Conservation (phyloP, 2,329 filamentous ascomycete species). For the Aspergillus ruber region DNA sequence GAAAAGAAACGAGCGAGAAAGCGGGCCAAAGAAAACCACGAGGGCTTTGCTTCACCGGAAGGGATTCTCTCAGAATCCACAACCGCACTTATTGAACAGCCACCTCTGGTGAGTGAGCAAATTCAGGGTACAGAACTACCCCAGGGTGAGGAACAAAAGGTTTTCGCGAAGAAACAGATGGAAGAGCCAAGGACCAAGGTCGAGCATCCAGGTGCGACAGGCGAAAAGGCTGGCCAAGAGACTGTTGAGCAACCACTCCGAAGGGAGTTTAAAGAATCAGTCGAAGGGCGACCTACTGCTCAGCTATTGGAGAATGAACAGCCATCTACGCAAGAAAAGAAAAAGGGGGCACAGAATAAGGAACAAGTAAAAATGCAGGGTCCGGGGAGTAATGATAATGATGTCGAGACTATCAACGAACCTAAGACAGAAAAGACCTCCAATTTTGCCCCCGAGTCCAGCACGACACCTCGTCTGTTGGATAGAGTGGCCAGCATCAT, state of each 20-base stretch:
- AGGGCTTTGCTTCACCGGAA: background rate
- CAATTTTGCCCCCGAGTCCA: background rate
- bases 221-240: background rate
- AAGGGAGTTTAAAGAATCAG: background rate
- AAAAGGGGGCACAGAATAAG: background rate
- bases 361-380: background rate
- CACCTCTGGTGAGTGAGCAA: slow-evolving; percentile 5
- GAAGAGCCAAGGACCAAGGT: slow-evolving; percentile 4
- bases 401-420: background rate
- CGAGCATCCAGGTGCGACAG: too few species aligned
- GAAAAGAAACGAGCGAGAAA: background rate
- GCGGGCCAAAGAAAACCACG: background rate
- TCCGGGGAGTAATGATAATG: background rate
- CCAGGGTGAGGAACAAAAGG: background rate
- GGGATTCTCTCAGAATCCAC: background rate
- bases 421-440: background rate
- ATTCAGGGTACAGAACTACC: slow-evolving; percentile 2
- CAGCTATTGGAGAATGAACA: background rate
- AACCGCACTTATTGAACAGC: background rate
- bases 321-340: too few species aligned
- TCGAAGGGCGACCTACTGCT: background rate
- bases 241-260: slow-evolving; percentile 9
- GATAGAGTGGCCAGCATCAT: slow-evolving; percentile 30
- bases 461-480: background rate
- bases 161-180: background rate